phyloP scores from a whole-genome alignment of 768 basidiomycete species.

The Suillus subluteus region DNA sequence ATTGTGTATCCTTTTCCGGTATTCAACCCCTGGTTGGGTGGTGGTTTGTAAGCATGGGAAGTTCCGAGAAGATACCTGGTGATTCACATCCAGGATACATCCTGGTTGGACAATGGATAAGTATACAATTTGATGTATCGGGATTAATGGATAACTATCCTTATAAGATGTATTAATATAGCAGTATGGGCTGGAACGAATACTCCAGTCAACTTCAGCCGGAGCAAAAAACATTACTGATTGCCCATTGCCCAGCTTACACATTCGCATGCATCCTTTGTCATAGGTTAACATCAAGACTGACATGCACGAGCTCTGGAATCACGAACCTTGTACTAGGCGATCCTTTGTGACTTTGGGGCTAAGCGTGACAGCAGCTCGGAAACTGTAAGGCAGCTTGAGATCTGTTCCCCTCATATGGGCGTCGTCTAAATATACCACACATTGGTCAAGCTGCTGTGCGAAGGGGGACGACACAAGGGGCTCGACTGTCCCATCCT shows the following conservation, averaged over 20 bases:
- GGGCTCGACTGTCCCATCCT: neutral
- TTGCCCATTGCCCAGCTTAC: slow-evolving; percentile 50
- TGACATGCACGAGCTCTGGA: neutral
- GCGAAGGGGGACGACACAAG: neutral
- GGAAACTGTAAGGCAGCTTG: slow-evolving; percentile 43
- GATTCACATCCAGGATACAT: no score
- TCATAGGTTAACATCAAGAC: neutral
- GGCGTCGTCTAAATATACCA: neutral
- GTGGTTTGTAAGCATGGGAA: no score
- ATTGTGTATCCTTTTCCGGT: no score
- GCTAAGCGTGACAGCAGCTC: slow-evolving; percentile 53
- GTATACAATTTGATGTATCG: no score
- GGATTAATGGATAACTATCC: no score
- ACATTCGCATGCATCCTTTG: slow-evolving; percentile 57
- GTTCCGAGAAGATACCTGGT: no score
- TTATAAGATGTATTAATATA: no score
- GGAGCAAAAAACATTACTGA: slow-evolving; percentile 52
- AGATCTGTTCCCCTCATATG: slow-evolving; percentile 20
- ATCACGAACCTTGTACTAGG: slow-evolving; percentile 1
- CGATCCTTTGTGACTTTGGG: slow-evolving; percentile 54
- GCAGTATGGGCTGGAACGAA: no score
- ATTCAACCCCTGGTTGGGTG: no score
- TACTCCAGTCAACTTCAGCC: slow-evolving; percentile 40
- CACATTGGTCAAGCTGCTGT: slow-evolving; percentile 2
- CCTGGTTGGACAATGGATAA: no score